Evolutionary conservation across 2,329 filamentous ascomycete genomes (phyloP).

Genomic region (Cladosporium sp.): DNA sequence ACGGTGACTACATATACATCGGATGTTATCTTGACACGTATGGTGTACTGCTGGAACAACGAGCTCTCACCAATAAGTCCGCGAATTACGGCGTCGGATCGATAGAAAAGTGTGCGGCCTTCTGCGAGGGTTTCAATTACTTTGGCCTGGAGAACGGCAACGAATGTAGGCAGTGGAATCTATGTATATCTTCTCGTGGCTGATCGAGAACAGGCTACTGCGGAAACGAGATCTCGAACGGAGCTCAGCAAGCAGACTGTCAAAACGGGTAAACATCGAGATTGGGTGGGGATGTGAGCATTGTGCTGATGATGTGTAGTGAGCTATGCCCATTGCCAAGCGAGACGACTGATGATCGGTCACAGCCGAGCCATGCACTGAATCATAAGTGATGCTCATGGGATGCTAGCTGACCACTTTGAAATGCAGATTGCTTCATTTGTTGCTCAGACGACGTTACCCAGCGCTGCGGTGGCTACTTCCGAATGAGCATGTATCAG

Average conservation of each 20-base stretch:
- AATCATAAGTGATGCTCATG: background rate
- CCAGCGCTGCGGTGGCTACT: constrained; percentile 1
- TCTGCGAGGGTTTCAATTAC: constrained; percentile 1
- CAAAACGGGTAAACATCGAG: constrained; percentile 1
- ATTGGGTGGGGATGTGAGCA: background rate
- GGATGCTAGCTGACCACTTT: background rate
- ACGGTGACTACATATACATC: constrained; percentile 12
- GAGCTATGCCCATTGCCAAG: background rate
- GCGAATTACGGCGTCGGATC: background rate
- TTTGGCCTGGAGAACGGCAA: constrained; percentile 12
- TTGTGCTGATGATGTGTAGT: background rate
- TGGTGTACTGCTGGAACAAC: background rate
- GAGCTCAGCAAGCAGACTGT: background rate
- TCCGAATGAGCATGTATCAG: constrained; percentile 8
- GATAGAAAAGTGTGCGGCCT: constrained; percentile 1
- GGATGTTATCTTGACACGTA: constrained; percentile 1
- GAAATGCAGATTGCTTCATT: background rate
- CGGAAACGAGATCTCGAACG: background rate
- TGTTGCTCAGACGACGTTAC: constrained; percentile 5
- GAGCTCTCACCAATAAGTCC: background rate
- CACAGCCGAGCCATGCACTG: background rate
- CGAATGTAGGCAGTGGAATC: background rate
- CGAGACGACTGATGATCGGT: background rate
- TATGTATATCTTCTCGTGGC: background rate
- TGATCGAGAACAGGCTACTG: background rate